A percentile compares a stretch with the other conserved stretches of the same genome.
Evolutionary conservation across 2,329 filamentous ascomycete species (phyloP).

Genomic region (Clarireedia paspali): DNA sequence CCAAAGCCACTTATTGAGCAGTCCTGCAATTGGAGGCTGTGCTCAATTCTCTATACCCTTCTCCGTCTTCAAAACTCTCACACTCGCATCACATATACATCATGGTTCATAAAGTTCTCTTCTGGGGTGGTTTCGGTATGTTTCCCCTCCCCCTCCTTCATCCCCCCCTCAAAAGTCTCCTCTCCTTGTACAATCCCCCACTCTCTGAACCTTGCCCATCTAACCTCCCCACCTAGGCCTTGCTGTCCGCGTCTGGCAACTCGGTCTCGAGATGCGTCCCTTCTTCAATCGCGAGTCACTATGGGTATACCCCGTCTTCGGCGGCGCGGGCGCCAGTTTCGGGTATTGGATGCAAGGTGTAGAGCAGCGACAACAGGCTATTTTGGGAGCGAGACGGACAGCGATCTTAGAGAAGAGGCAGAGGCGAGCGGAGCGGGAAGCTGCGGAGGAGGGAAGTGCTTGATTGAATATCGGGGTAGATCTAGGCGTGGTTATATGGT

Average conservation of each 20-base stretch:
- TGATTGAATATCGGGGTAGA: background rate
- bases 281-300: slow-evolving; percentile 79
- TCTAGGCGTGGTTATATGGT: background rate
- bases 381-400: slow-evolving; percentile 72
- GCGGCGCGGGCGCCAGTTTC: slow-evolving; percentile 77
- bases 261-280: slow-evolving; percentile 97
- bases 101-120: slow-evolving; percentile 52
- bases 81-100: slow-evolving; percentile 1
- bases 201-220: background rate
- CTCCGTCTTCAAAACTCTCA: background rate
- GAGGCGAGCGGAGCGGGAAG: slow-evolving; percentile 62
- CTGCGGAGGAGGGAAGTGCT: slow-evolving; percentile 30
- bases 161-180: slow-evolving; percentile 4
- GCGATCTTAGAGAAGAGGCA: slow-evolving; percentile 82
- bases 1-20: background rate
- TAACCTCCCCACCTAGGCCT: slow-evolving; percentile 58
- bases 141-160: slow-evolving; percentile 21
- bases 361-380: slow-evolving; percentile 70
- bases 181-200: background rate
- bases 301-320: slow-evolving; percentile 90
- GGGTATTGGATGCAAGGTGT: slow-evolving; percentile 96
- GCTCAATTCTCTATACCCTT: background rate
- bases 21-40: background rate
- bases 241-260: slow-evolving; percentile 88
- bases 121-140: slow-evolving; percentile 90